A percentile compares a stretch with the other conserved stretches of the same genome.
These are phyloP conservation scores for Ogataea ramenticola DNA, from an alignment of 805 yeast genomes.

Conservation along the genomic window DNA sequence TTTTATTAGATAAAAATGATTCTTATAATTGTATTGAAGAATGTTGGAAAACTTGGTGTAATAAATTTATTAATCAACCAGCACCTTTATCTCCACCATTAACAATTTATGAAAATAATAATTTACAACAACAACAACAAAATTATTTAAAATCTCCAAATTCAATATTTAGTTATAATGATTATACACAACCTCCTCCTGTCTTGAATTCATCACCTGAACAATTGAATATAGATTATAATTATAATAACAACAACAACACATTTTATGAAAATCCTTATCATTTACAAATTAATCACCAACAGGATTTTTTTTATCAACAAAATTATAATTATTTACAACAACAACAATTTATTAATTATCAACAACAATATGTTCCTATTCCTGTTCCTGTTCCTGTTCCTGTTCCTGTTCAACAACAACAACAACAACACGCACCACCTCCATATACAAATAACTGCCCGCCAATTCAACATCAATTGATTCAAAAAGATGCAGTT, in stretches of 20 bases:
- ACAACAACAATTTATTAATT: slow-evolving; percentile 3
- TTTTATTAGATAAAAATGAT: slow-evolving; percentile 9
- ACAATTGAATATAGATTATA: no score
- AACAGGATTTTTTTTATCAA: not conserved
- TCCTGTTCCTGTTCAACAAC: no score
- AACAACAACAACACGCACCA: slow-evolving; percentile 1
- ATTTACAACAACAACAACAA: not conserved
- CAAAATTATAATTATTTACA: slow-evolving; percentile 12
- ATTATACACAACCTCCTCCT: no score
- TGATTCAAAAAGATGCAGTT: not conserved
- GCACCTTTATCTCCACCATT: slow-evolving; percentile 1
- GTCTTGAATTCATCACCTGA: no score
- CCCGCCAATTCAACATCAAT: slow-evolving; percentile 1
- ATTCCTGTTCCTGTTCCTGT: no score
- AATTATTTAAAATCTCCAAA: not conserved
- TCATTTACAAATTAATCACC: slow-evolving; percentile 6
- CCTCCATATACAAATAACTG: not conserved
- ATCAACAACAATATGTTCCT: slow-evolving; percentile 2
- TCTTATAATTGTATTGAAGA: slow-evolving; percentile 26
- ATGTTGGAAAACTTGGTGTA: slow-evolving; percentile 30
- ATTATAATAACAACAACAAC: not conserved
- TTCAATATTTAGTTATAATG: not conserved
- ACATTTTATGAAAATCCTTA: slow-evolving; percentile 18
- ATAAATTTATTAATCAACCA: slow-evolving; percentile 14
- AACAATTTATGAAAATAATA: slow-evolving; percentile 2